phyloP scores from a whole-genome alignment of 768 basidiomycete species.

The Daedaleopsis sinensis region DNA sequence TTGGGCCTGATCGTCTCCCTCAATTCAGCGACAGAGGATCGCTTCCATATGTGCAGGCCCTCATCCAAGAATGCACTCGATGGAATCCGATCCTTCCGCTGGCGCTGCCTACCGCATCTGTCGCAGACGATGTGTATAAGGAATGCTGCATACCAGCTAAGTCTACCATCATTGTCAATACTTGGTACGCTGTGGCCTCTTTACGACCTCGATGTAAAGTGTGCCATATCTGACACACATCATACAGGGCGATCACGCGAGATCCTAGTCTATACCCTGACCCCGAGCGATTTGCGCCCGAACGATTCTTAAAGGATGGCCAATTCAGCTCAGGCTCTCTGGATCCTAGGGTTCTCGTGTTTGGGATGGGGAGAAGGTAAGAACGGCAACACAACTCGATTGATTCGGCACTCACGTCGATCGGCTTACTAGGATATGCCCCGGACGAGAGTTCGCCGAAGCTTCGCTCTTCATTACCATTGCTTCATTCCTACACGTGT shows the following conservation, averaged over 20 bases:
- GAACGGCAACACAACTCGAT: background rate
- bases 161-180: conserved; percentile 22
- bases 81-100: conserved; percentile 19
- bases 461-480: conserved; percentile 6
- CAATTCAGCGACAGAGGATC: conserved; percentile 9
- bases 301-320: conserved; percentile 34
- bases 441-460: conserved; percentile 5
- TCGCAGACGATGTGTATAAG: conserved; percentile 34
- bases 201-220: conserved; percentile 34
- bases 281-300: conserved; percentile 40
- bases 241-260: conserved; percentile 44
- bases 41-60: conserved; percentile 15
- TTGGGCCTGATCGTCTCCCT: conserved; percentile 21
- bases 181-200: conserved; percentile 37
- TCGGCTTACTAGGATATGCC: conserved; percentile 2
- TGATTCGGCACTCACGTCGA: background rate
- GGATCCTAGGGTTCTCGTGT: conserved; percentile 1
- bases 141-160: conserved; percentile 38
- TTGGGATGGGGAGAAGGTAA: conserved; percentile 7
- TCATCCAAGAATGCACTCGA: conserved; percentile 9
- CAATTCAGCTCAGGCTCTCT: background rate
- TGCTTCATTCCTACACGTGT: conserved; percentile 10
- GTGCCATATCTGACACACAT: conserved; percentile 43
- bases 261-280: conserved; percentile 40
- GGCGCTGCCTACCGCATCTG: conserved; percentile 35